These are phyloP conservation scores for Colletotrichum chrysophilum DNA, from an alignment of 2,329 filamentous ascomycete genomes.

Conservation along the genomic window DNA sequence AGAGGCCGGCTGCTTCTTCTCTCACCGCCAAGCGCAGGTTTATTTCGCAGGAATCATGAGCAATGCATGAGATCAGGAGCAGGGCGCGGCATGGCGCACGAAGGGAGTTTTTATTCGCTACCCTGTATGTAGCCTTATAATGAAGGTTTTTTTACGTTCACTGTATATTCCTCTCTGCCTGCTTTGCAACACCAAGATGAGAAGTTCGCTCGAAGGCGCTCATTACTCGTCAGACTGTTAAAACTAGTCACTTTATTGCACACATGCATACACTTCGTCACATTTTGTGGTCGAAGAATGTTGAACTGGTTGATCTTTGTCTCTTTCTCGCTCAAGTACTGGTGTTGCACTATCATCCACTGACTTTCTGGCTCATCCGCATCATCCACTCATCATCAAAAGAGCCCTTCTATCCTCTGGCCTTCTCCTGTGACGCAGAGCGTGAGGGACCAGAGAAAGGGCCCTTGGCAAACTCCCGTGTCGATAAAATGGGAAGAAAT, in stretches of 20 bases:
- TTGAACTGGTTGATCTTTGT: constrained; percentile 1
- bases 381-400: constrained; percentile 6
- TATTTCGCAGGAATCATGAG: neutral
- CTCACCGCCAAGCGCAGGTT: neutral
- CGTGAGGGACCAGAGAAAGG: neutral
- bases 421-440: no score
- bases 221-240: neutral
- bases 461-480: neutral
- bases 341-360: neutral
- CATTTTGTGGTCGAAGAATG: neutral
- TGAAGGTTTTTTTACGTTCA: neutral
- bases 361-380: neutral
- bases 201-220: neutral
- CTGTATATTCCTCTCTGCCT: neutral
- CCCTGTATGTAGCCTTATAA: neutral
- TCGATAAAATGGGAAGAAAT: neutral
- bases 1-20: neutral
- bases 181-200: neutral
- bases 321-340: neutral
- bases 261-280: neutral
- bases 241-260: neutral
- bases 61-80: neutral
- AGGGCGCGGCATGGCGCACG: neutral
- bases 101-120: neutral
- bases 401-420: neutral